Percentiles rank a stretch among this genome's conserved stretches.
phyloP scores from a whole-genome alignment of 805 yeast genomes.

The Debaryomyces hansenii region DNA sequence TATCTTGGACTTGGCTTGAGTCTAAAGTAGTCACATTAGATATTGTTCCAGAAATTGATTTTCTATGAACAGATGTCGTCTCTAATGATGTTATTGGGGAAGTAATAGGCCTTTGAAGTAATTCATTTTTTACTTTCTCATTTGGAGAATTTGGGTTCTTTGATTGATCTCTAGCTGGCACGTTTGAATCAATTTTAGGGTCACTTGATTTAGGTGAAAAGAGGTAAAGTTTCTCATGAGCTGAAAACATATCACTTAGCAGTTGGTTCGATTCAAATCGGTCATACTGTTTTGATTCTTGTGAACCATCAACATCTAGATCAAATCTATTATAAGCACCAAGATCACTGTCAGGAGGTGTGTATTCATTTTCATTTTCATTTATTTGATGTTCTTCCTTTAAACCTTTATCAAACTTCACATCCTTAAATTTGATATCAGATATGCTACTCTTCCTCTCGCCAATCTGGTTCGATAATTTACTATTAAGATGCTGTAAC shows the following conservation, averaged over 20 bases:
- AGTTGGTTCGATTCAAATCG: conserved; percentile 9
- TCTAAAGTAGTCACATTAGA: background rate
- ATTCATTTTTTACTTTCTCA: conserved; percentile 15
- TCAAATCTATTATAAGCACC: background rate
- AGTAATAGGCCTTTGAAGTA: conserved; percentile 12
- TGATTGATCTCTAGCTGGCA: conserved; percentile 1
- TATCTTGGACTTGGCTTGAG: background rate
- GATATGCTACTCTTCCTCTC: conserved; percentile 8
- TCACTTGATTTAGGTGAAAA: conserved; percentile 7
- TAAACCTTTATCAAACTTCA: conserved; percentile 14
- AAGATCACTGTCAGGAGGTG: background rate
- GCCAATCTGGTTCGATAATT: conserved; percentile 24
- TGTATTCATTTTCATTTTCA: background rate
- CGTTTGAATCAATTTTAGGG: conserved; percentile 1
- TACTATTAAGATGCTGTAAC: conserved; percentile 17
- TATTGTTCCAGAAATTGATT: conserved; percentile 2
- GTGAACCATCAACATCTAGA: background rate
- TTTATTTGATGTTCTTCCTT: background rate
- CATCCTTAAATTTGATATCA: conserved; percentile 23
- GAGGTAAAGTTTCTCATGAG: conserved; percentile 34
- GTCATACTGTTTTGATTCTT: background rate
- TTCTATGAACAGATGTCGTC: conserved; percentile 17
- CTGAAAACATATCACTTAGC: conserved; percentile 24
- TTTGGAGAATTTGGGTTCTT: conserved; percentile 4
- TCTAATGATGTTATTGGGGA: conserved; percentile 24